phyloP scores from a whole-genome alignment of 768 basidiomycete species.

The Sarcomyxa edulis region DNA sequence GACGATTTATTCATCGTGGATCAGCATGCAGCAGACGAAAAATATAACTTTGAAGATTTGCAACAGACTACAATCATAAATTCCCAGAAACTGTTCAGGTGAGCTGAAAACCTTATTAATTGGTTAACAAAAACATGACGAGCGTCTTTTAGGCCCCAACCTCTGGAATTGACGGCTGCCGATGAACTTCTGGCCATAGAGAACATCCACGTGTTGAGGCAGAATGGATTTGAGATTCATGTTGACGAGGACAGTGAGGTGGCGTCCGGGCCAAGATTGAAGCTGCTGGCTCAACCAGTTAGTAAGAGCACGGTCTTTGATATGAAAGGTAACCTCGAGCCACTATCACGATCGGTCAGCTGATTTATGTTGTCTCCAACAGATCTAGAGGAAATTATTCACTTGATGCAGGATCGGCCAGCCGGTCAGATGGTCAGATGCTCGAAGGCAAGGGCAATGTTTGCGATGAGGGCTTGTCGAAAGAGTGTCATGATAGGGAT shows the following conservation, averaged over 20 bases:
- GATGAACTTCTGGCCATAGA: slow-evolving; percentile 88
- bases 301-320: slow-evolving; percentile 91
- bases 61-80: slow-evolving; percentile 88
- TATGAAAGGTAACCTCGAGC: slow-evolving; percentile 58
- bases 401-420: slow-evolving; percentile 76
- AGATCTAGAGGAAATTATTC: slow-evolving; percentile 93
- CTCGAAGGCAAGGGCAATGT: slow-evolving; percentile 91
- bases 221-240: slow-evolving; percentile 87
- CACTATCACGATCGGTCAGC: slow-evolving; percentile 1
- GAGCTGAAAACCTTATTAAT: no score
- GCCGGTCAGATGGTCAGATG: slow-evolving; percentile 84
- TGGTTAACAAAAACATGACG: no score
- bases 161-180: slow-evolving; percentile 79
- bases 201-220: slow-evolving; percentile 74
- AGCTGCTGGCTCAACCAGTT: slow-evolving; percentile 77
- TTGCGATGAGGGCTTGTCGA: slow-evolving; percentile 92
- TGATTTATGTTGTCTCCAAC: slow-evolving; percentile 8
- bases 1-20: slow-evolving; percentile 97
- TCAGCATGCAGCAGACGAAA: slow-evolving; percentile 97
- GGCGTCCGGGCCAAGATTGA: slow-evolving; percentile 41
- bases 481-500: slow-evolving; percentile 97
- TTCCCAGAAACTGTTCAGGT: slow-evolving; percentile 83
- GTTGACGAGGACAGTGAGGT: slow-evolving; percentile 42
- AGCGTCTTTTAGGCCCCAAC: slow-evolving; percentile 56
- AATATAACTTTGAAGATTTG: slow-evolving; percentile 95